Evolutionary conservation across 2,329 filamentous ascomycete genomes (phyloP).

Genomic region (Metarhizium rileyi): DNA sequence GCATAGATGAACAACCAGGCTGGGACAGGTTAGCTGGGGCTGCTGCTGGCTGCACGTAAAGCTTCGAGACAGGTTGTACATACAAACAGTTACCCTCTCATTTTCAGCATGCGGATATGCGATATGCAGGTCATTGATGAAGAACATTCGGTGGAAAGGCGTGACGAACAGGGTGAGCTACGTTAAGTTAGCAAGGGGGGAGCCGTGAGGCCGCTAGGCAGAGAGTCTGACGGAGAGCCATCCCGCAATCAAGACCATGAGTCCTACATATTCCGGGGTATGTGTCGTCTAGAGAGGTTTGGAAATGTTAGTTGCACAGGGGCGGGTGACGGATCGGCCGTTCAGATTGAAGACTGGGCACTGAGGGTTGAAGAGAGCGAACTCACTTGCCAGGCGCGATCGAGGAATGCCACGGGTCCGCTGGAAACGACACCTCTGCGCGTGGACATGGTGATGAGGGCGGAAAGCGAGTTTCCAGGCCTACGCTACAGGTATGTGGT

Average conservation of each 20-base stretch:
- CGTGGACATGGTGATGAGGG: conserved; percentile 1
- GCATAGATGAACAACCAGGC: conserved; percentile 73
- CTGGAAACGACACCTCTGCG: conserved; percentile 1
- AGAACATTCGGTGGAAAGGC: conserved; percentile 94
- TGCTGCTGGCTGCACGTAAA: background rate
- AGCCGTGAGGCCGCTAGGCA: background rate
- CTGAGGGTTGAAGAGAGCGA: background rate
- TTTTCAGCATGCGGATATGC: conserved; percentile 77
- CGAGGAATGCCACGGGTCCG: conserved; percentile 1
- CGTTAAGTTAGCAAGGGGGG: background rate
- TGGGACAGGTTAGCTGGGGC: conserved; percentile 17
- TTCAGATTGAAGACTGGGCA: background rate
- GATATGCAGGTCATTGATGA: conserved; percentile 72
- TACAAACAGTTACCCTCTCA: conserved; percentile 74
- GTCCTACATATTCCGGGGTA: conserved; percentile 7
- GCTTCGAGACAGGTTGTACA: conserved; percentile 19
- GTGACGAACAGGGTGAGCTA: conserved; percentile 38
- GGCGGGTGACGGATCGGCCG: background rate
- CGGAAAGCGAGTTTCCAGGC: background rate
- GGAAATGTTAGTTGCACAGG: background rate
- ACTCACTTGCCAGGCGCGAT: conserved; percentile 7
- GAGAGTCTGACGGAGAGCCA: conserved; percentile 4
- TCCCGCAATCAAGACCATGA: conserved; percentile 4
- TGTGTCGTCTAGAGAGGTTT: conserved; percentile 5
- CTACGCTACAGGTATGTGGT: background rate